Conservation (phyloP, 1,284 basidiomycete genomes). For the Cronartium quercuum region DNA sequence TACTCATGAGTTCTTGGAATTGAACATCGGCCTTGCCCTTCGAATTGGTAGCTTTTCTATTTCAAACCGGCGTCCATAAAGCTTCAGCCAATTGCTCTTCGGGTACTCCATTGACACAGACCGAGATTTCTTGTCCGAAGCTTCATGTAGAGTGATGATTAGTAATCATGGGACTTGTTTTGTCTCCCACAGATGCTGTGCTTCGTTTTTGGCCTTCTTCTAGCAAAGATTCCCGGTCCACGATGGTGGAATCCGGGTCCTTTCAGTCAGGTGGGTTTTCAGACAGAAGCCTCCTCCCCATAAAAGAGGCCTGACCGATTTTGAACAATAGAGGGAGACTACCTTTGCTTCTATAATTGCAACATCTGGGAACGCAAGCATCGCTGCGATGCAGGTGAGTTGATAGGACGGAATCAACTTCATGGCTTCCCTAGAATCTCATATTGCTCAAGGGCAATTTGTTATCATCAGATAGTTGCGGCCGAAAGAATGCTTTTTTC, state of each 20-base stretch:
- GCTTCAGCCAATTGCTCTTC: slow-evolving; percentile 19
- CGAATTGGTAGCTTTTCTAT: background rate
- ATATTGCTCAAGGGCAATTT: background rate
- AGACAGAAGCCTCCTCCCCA: background rate
- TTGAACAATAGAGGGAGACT: slow-evolving; percentile 26
- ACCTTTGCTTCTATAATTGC: slow-evolving; percentile 33
- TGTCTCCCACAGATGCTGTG: slow-evolving; percentile 11
- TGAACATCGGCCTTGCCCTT: background rate
- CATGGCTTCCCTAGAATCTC: background rate
- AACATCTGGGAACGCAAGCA: slow-evolving; percentile 15
- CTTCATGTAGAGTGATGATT: background rate
- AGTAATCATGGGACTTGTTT: background rate
- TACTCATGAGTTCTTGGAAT: too few species aligned
- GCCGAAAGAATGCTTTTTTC: slow-evolving; percentile 20
- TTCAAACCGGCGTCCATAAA: slow-evolving; percentile 17
- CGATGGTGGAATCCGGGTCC: slow-evolving; percentile 31
- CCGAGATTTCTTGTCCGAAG: slow-evolving; percentile 1
- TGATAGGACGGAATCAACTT: background rate
- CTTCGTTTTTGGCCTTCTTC: slow-evolving; percentile 9
- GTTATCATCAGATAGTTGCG: slow-evolving; percentile 16
- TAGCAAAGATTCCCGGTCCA: slow-evolving; percentile 22
- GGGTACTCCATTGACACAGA: slow-evolving; percentile 12
- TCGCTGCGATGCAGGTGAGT: slow-evolving; percentile 10
- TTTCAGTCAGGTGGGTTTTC: slow-evolving; percentile 14
- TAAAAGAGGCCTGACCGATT: background rate